Base-by-base conservation (phyloP, 2,329 filamentous ascomycete genomes). In the Sclerotinia subarctica region DNA sequence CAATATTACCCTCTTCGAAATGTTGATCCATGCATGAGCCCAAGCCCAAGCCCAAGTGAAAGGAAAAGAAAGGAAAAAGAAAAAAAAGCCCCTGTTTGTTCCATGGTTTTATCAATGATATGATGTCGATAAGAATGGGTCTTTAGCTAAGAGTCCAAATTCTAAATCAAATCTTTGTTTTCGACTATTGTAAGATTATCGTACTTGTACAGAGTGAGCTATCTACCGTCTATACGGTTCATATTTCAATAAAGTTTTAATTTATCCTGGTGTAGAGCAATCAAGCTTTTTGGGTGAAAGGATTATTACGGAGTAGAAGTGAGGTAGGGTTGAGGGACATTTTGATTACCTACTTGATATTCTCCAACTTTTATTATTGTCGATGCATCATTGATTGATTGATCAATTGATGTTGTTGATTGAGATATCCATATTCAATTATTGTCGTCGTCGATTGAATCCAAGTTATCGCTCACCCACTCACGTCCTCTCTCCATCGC, bases 101-200 rank as follows among this genome's bases (percentile, higher is more conserved):
- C 32, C 53, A 56, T 38, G 53, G 53, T 56, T 56, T 38, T 21
- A 24, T 49, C 53, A 29, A 56, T 56, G 53, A 56, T 56, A 56
- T 56, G 53, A 56, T 56, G 53, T 56, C 32, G 53, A 56, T 38
- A 38, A 56, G 53, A 35, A 56, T 38, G 53, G 32, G 53, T 56
- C 53, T 42, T 13, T 38, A 13, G 35, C 10, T 38, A 13, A 38
- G 8, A 7, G 35, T 38, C 35, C 11, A 38, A 38, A 38, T 38
- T 38, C 35, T 38, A 15, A 47, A 21, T 49, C 21, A n/a, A 49
- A 29, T 53, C 6, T 15, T 56, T 29, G 17, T 10, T n/a, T 56
- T 56, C 38, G 11, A 10, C 35, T 38, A 38, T 13, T 15, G 35
- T 35, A n/a, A n/a, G n/a, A 35, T 10, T 35, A 6, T 35, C 10